These are phyloP conservation scores for Cyclotella atomus DNA, from an alignment of 108 stramenopile species.

Conservation along the genomic window DNA sequence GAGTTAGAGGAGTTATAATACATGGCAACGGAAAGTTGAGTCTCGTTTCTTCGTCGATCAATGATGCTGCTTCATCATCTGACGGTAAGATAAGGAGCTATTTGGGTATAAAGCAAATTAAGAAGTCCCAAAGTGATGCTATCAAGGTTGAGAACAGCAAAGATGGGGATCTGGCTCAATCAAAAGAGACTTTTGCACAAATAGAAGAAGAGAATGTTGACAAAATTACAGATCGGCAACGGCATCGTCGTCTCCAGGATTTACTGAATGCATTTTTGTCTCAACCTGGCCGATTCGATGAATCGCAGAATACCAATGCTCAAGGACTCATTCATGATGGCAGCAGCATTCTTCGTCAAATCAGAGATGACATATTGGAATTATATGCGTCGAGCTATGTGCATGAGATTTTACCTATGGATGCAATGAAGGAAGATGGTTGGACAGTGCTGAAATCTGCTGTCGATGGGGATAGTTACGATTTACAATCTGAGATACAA, in stretches of 20 bases:
- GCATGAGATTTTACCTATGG: constrained; percentile 8
- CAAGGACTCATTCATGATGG: neutral
- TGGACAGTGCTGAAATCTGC: constrained; percentile 40
- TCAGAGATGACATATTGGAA: constrained; percentile 51
- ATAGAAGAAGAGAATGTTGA: constrained; percentile 16
- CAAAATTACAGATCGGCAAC: neutral
- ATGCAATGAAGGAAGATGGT: constrained; percentile 24
- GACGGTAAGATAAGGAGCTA: constrained; percentile 16
- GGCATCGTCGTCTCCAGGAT: constrained; percentile 42
- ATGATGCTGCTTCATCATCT: neutral
- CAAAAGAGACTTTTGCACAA: neutral
- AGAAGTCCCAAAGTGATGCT: neutral
- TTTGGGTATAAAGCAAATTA: constrained; percentile 22
- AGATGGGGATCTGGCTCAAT: too few species aligned
- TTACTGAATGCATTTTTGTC: constrained; percentile 8
- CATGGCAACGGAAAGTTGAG: constrained; percentile 75
- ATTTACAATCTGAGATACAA: neutral
- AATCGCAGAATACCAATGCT: neutral
- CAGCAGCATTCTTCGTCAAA: constrained; percentile 27
- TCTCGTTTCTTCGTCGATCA: constrained; percentile 51
- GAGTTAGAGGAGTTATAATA: constrained; percentile 76
- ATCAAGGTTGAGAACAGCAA: neutral
- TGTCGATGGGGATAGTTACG: constrained; percentile 14
- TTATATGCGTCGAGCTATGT: constrained; percentile 37
- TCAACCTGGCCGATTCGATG: neutral